These are phyloP conservation scores for Pisolithus orientalis DNA, from an alignment of 768 basidiomycete species.

Conservation along the genomic window DNA sequence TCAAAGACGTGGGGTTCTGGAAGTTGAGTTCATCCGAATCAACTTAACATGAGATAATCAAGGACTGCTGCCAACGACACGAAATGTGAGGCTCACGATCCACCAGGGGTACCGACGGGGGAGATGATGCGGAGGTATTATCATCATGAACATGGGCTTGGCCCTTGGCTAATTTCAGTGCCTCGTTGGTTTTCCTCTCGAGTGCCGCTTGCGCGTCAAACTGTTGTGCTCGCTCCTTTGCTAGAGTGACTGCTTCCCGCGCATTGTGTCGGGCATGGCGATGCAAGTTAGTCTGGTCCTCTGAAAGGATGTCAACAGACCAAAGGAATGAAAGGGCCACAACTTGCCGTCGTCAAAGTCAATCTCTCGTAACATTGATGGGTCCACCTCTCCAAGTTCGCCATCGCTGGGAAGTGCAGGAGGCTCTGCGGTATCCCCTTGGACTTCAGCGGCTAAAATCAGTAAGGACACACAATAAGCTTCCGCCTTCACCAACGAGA, in stretches of 20 bases:
- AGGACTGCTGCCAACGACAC: background rate
- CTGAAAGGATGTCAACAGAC: constrained; percentile 33
- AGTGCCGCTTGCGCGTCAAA: constrained; percentile 83
- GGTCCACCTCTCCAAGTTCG: constrained; percentile 49
- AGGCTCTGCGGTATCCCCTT: constrained; percentile 47
- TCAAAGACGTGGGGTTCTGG: constrained; percentile 93
- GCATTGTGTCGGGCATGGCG: constrained; percentile 84
- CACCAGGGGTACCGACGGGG: constrained; percentile 45
- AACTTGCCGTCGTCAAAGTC: constrained; percentile 85
- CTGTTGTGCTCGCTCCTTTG: constrained; percentile 70
- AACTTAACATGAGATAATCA: constrained; percentile 39
- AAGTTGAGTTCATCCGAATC: constrained; percentile 98
- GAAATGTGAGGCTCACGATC: constrained; percentile 50
- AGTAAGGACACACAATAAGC: constrained; percentile 9
- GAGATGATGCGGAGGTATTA: constrained; percentile 34
- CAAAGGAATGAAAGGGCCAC: background rate
- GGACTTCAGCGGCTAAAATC: constrained; percentile 63
- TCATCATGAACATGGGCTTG: constrained; percentile 38
- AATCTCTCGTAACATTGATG: constrained; percentile 56
- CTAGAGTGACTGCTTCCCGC: constrained; percentile 78
- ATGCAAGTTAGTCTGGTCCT: constrained; percentile 82
- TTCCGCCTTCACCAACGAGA: constrained; percentile 9
- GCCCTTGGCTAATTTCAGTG: constrained; percentile 58
- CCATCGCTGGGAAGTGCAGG: constrained; percentile 49
- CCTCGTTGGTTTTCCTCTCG: constrained; percentile 77